Percentiles rank a stretch among this genome's conserved stretches.
Conservation (phyloP, 306 rosid genomes). For the Prinsepia uniflora region DNA sequence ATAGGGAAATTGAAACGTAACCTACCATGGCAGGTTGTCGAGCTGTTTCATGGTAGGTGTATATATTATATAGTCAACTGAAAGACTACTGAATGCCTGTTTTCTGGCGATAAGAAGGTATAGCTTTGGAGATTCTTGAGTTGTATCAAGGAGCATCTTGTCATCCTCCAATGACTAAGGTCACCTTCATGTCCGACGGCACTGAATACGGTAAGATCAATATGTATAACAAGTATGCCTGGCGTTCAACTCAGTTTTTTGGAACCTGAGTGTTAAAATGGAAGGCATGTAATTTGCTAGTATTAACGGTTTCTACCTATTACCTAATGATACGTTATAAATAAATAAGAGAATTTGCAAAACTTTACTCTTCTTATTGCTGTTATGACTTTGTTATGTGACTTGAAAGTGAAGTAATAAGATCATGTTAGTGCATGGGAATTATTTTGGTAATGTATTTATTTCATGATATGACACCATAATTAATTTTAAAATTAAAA, state of each 20-base stretch:
- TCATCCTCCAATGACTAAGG: conserved; percentile 7
- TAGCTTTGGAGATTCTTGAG: conserved; percentile 19
- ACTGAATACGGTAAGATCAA: not conserved
- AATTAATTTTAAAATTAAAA: not conserved
- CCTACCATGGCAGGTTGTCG: conserved; percentile 17
- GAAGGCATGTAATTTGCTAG: conserved; percentile 21
- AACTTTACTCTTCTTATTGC: not conserved
- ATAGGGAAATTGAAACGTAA: conserved; percentile 10
- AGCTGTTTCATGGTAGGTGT: conserved; percentile 24
- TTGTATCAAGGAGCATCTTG: not conserved
- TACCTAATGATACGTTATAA: conserved; percentile 6
- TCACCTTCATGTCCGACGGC: conserved; percentile 6
- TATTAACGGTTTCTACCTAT: conserved; percentile 15
- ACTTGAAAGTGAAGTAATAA: too few species aligned
- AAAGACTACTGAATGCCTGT: conserved; percentile 7
- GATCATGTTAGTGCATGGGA: not conserved
- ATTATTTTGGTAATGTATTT: not conserved
- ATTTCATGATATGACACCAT: not conserved
- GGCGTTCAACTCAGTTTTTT: conserved; percentile 35
- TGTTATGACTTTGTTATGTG: not conserved
- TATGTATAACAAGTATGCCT: conserved; percentile 19
- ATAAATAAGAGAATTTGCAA: conserved; percentile 2
- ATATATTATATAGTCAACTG: conserved; percentile 22
- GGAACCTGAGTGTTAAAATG: conserved; percentile 35
- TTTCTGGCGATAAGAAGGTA: not conserved